phyloP scores from a whole-genome alignment of 768 basidiomycete species.

The Amanita pallidorosea region DNA sequence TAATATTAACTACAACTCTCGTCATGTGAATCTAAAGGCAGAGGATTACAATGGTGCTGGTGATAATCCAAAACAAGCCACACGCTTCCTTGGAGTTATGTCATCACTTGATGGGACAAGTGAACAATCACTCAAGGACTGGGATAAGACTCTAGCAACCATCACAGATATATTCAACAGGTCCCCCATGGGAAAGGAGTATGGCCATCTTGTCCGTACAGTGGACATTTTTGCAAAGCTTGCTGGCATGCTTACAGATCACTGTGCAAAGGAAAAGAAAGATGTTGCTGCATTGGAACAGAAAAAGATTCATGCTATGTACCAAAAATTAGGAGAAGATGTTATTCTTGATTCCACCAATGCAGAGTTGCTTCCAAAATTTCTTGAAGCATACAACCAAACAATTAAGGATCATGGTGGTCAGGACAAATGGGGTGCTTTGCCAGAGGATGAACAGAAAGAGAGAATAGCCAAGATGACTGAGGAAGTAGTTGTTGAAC shows the following conservation, averaged over 20 bases:
- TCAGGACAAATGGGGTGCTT: constrained; percentile 7
- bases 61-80: background rate
- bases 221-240: constrained; percentile 10
- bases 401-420: constrained; percentile 18
- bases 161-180: constrained; percentile 12
- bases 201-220: constrained; percentile 6
- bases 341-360: constrained; percentile 9
- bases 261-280: constrained; percentile 18
- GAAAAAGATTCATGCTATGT: constrained; percentile 11
- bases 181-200: constrained; percentile 13
- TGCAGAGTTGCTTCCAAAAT: constrained; percentile 10
- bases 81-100: constrained; percentile 10
- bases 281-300: constrained; percentile 14
- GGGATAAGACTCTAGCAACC: constrained; percentile 7
- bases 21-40: constrained; percentile 12
- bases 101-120: background rate
- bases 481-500: background rate
- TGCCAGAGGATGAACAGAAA: constrained; percentile 14
- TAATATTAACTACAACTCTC: constrained; percentile 8
- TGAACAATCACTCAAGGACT: constrained; percentile 11
- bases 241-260: too few species aligned
- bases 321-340: constrained; percentile 14
- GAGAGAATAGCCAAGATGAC: background rate
- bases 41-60: constrained; percentile 4
- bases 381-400: constrained; percentile 11